Percentiles rank a stretch among this genome's conserved stretches.
phyloP scores from a whole-genome alignment of 371 early-diverging fungal species.

The Rhizopus microsporus region DNA sequence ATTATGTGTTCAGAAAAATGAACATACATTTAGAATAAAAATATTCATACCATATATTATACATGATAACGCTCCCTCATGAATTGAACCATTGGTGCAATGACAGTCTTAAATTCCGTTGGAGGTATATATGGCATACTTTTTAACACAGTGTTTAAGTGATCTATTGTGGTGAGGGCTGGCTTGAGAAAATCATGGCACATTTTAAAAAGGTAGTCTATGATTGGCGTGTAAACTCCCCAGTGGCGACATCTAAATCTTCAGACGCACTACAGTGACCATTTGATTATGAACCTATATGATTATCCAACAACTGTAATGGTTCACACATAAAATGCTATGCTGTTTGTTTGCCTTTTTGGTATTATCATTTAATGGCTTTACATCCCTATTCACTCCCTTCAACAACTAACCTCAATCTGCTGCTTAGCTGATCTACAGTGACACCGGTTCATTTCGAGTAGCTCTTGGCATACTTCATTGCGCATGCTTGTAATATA shows the following conservation, averaged over 20 bases:
- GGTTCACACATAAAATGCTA: background rate
- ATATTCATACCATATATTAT: slow-evolving; percentile 15
- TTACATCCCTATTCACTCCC: background rate
- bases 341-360: background rate
- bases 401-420: no score
- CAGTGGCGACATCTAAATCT: slow-evolving; percentile 12
- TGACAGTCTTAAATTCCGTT: slow-evolving; percentile 14
- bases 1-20: no score
- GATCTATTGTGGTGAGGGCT: background rate
- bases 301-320: no score
- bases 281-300: background rate
- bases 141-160: slow-evolving; percentile 13
- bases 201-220: slow-evolving; percentile 14
- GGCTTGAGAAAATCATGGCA: slow-evolving; percentile 7
- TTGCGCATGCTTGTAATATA: no score
- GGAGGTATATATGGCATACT: slow-evolving; percentile 10
- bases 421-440: no score
- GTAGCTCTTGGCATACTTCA: no score
- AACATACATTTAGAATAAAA: no score
- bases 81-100: slow-evolving; percentile 13
- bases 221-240: slow-evolving; percentile 12
- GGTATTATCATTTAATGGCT: no score
- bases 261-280: background rate
- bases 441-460: no score
- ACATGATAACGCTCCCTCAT: slow-evolving; percentile 13